phyloP scores from a whole-genome alignment of 129 eudicot species.

The Flaveria ramosissima region DNA sequence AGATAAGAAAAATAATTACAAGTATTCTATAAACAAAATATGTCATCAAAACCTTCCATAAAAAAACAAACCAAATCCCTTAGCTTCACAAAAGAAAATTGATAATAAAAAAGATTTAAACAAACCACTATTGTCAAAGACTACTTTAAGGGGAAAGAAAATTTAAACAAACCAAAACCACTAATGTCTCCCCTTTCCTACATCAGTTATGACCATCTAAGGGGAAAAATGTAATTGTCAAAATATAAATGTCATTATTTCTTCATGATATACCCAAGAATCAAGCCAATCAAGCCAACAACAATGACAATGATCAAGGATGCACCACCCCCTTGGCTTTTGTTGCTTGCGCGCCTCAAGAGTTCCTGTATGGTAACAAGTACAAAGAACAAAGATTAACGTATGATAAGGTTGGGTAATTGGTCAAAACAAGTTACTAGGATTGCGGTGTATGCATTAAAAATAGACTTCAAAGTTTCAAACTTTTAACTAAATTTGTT shows the following conservation, averaged over 20 bases:
- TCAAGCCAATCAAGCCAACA: slow-evolving; percentile 61
- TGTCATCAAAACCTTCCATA: neutral
- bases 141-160: slow-evolving; percentile 19
- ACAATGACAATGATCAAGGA: slow-evolving; percentile 54
- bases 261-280: slow-evolving; percentile 75
- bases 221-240: slow-evolving; percentile 18
- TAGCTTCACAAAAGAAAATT: slow-evolving; percentile 31
- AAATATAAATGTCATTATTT: slow-evolving; percentile 31
- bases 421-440: neutral
- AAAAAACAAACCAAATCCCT: slow-evolving; percentile 18
- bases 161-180: slow-evolving; percentile 24
- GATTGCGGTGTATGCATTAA: neutral
- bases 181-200: slow-evolving; percentile 31
- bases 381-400: slow-evolving; percentile 35
- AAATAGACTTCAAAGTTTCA: neutral
- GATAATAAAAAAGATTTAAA: slow-evolving; percentile 10
- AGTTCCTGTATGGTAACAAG: slow-evolving; percentile 47
- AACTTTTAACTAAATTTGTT: neutral
- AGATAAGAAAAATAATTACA: too few relatives aligned
- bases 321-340: slow-evolving; percentile 52
- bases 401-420: neutral
- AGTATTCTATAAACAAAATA: too few relatives aligned
- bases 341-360: slow-evolving; percentile 62
- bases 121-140: slow-evolving; percentile 29
- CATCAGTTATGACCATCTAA: slow-evolving; percentile 33